Evolutionary conservation across 2,329 filamentous ascomycete genomes (phyloP), one percentile per base, ranked within the genome.

Genomic region (Coleophoma crateriformis): DNA sequence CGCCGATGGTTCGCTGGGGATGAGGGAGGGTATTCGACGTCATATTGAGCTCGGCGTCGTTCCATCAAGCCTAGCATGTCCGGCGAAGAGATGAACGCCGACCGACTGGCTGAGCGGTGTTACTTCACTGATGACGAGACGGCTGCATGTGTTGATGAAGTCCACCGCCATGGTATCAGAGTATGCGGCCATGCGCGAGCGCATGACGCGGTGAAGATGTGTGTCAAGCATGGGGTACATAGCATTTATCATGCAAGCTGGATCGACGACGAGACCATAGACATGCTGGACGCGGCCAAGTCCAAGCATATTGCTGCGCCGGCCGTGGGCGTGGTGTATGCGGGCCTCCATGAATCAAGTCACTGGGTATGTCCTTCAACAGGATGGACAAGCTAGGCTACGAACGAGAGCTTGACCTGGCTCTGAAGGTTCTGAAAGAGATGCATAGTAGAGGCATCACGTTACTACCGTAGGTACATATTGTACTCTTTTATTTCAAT

Each of bases 241-340:
- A 67, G 73, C 4, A 72, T 75, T 33, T 74, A 71, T 46, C 71
- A 75, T 54, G 72, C 68, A 1, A 68, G 63, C 0, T 74, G 68
- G 39, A 71, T 71, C 22, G 70, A 75, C 46, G 65, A 69, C 19
- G 60, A 66, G 44, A 66, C 66, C 17, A 67, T 68, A 60, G 58
- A 67, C 27, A 64, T 67, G 61, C 59, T 69, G 2, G 69, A 73
- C 47, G 58, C 61, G n/a, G 59, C 62, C 6, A 73, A 68, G 48
- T 50, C 57, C 2, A 67, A 66, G 51, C 67, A 69, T 46, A 58
- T 72, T 1, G 68, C 74, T 7, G 70, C 64, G 1, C 71, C 70
- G 0, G 71, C 59, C 0, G 56, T 73, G 11, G 73, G 73, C 42
- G 73, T 68, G 68, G 57, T 72, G 1, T 59, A 67, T 15, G 67